Percentiles rank a stretch among this genome's conserved stretches.
phyloP scores from a whole-genome alignment of 129 eudicot species.

The Cynara cardunculus region DNA sequence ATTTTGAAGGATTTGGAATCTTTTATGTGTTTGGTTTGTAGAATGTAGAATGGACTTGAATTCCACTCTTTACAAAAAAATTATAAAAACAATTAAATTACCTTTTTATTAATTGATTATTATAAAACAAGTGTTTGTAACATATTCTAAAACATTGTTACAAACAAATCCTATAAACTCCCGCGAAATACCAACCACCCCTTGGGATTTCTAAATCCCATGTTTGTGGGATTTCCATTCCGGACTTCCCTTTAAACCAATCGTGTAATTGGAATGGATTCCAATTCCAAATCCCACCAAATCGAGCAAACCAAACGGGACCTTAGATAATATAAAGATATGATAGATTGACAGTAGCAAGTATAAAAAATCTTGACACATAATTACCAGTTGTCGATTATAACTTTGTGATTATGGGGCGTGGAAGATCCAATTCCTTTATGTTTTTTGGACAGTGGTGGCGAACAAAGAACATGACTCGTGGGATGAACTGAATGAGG shows the following conservation, averaged over 20 bases:
- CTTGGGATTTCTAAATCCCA: not conserved
- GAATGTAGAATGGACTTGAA: not conserved
- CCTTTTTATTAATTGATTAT: not conserved
- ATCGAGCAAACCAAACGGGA: not conserved
- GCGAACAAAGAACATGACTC: conserved; percentile 34
- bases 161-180: not conserved
- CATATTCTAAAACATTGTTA: not conserved
- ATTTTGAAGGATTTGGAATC: not conserved
- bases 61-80: not conserved
- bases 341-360: not conserved
- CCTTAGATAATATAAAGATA: not conserved
- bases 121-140: not conserved
- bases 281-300: not conserved
- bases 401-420: not conserved
- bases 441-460: conserved; percentile 6
- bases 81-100: not conserved
- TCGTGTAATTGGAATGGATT: not conserved
- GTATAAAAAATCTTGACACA: not conserved
- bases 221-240: too few species aligned
- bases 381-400: not conserved
- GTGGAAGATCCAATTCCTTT: not conserved
- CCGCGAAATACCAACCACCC: not conserved
- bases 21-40: not conserved
- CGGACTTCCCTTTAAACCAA: not conserved
- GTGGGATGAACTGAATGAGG: conserved; percentile 59